phyloP scores from a whole-genome alignment of 202 grass and related monocot species.

The Setaria italica region DNA sequence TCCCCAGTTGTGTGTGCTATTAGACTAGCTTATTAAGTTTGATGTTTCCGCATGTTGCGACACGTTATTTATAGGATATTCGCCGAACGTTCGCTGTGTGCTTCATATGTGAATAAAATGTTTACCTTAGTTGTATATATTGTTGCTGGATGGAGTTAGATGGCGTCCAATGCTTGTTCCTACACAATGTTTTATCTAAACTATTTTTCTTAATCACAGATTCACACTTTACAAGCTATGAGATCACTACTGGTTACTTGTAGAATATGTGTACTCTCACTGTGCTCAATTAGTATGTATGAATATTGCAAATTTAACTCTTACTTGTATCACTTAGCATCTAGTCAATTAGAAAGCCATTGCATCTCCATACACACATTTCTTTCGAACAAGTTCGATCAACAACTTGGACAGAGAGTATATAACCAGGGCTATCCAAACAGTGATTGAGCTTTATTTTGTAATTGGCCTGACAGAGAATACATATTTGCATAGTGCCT shows the following conservation, averaged over 20 bases:
- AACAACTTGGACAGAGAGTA: too few species aligned
- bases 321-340: not conserved
- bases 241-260: not conserved
- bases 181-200: too few species aligned
- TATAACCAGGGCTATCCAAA: too few species aligned
- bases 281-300: not conserved
- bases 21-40: not conserved
- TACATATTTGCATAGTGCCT: too few species aligned
- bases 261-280: not conserved
- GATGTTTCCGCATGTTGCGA: not conserved
- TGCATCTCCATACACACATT: too few species aligned
- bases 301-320: not conserved
- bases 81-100: fast-evolving
- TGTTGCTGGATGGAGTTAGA: too few species aligned
- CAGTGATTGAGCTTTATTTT: too few species aligned
- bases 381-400: too few species aligned
- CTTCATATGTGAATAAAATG: not conserved
- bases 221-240: not conserved
- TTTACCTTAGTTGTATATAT: too few species aligned
- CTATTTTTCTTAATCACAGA: too few species aligned
- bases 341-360: not conserved
- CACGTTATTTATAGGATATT: not conserved
- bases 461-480: too few species aligned
- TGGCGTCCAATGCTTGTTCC: too few species aligned
- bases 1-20: not conserved